phyloP scores from a whole-genome alignment of 192 early-diverging fungal species.

The Powellomyces hirtus region DNA sequence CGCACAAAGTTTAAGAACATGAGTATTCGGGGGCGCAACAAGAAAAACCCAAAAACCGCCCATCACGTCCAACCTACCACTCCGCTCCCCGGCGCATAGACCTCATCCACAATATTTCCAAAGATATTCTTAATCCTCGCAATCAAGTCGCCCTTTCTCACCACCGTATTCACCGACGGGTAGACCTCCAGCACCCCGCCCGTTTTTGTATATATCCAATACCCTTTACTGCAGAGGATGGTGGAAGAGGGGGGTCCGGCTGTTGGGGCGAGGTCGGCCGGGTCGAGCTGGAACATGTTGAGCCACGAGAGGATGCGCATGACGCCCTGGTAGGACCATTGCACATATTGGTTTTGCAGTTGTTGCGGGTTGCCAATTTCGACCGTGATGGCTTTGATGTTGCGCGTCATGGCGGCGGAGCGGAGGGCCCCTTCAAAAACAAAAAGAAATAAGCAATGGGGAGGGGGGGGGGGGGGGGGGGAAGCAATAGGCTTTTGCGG shows the following conservation, averaged over 20 bases:
- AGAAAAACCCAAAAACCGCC: too few relatives aligned
- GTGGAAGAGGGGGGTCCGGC: constrained; percentile 38
- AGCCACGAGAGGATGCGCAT: constrained; percentile 66
- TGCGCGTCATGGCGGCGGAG: constrained; percentile 69
- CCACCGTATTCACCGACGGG: constrained; percentile 79
- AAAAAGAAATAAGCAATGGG: constrained; percentile 25
- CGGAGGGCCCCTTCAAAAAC: constrained; percentile 84
- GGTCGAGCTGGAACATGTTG: constrained; percentile 52
- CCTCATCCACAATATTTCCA: too few relatives aligned
- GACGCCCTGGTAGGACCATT: constrained; percentile 65
- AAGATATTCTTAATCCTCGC: too few relatives aligned
- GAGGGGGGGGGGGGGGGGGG: not conserved
- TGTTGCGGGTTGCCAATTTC: constrained; percentile 88
- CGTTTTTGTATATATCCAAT: constrained; percentile 83
- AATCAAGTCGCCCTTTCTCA: too few relatives aligned
- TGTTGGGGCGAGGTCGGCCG: not conserved
- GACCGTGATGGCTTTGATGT: constrained; percentile 84
- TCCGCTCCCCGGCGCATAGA: too few relatives aligned
- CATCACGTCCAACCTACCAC: too few relatives aligned
- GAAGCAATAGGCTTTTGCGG: constrained; percentile 17
- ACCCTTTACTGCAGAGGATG: constrained; percentile 51
- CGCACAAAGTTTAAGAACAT: too few relatives aligned
- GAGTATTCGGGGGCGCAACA: too few relatives aligned
- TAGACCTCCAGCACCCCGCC: constrained; percentile 86
- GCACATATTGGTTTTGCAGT: constrained; percentile 83